Base-by-base conservation (phyloP, 2,329 filamentous ascomycete genomes). In the Talaromyces verruculosus region DNA sequence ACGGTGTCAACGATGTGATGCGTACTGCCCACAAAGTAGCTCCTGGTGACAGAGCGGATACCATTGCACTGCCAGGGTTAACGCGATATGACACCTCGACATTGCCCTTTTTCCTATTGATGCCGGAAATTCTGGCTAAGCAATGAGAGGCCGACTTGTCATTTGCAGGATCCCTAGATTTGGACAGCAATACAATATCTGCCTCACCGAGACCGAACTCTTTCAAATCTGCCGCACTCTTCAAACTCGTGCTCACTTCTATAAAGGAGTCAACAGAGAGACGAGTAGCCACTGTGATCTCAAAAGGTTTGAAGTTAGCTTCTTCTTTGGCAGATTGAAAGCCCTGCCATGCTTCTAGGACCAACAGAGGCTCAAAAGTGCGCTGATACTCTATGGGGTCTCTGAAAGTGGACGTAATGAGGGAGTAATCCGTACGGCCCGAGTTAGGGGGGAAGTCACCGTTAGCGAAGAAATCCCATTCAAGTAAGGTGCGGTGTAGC, bases 301-400 rank as follows among this genome's bases (percentile, higher is more conserved):
- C 92, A 73, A 97, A 96, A 0, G 91, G 83, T 74, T 90, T 92
- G 69, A 88, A 88, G 22, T 86, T 91, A 58, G 89, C 87, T 77
- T 99, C 95, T 73, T 97, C 92, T 75, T 93, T 93, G 22, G 91
- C 87, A 60, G 92, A 93, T 61, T 96, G 89, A 75, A 99, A 95
- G 4, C 91, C 91, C 74, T 96, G 91, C 95, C 95, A 99, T 35
- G 94, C 94, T 81, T 99, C 95, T 30, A 96, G 89, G 35, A 95
- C 88, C 39, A 99, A 84, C 25, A 99, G 83, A 5, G 94, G 93
- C 70, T 96, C 89, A 77, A 99, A 99, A 0, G 93, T 97, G 67
- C 87, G 84, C 75, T 96, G 91, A 75, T 99, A 99, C 60, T 91
- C 88, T 51, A 81, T 81, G 0, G 93, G 91, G 70, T 92, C 89